A percentile compares a stretch with the other conserved stretches of the same genome.
phyloP scores from a whole-genome alignment of 169 alveolate species.

The Neospora caninum region DNA sequence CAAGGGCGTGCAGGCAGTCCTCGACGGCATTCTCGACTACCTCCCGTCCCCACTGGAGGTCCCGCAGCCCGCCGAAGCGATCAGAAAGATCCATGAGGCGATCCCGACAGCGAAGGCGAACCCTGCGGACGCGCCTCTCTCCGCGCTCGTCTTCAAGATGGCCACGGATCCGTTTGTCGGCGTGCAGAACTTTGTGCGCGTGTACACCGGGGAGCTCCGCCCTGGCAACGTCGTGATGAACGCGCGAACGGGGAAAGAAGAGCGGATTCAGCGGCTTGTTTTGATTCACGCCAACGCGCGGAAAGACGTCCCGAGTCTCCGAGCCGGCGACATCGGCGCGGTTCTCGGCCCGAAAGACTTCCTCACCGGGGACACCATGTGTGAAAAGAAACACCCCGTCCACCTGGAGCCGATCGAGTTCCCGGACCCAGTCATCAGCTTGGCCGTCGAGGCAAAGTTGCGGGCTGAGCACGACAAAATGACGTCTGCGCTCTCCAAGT shows the following conservation, averaged over 20 bases:
- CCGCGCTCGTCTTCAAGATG: slow-evolving; percentile 75
- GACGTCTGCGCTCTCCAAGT: slow-evolving; percentile 79
- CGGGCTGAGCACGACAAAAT: slow-evolving; percentile 80
- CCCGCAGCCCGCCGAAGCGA: slow-evolving; percentile 22
- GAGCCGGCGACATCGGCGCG: slow-evolving; percentile 83
- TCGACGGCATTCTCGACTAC: slow-evolving; percentile 91
- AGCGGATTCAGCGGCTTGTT: slow-evolving; percentile 83
- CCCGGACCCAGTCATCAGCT: slow-evolving; percentile 85
- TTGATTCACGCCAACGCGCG: slow-evolving; percentile 86
- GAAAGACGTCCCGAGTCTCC: slow-evolving; percentile 78
- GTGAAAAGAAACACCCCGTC: slow-evolving; percentile 73
- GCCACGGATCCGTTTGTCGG: slow-evolving; percentile 78
- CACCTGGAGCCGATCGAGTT: slow-evolving; percentile 83
- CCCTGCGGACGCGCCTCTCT: slow-evolving; percentile 65
- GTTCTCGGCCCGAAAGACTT: slow-evolving; percentile 82
- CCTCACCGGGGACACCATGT: slow-evolving; percentile 88
- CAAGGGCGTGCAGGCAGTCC: slow-evolving; percentile 92
- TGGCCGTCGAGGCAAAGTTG: slow-evolving; percentile 76
- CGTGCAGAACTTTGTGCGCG: slow-evolving; percentile 69
- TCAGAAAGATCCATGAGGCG: not conserved
- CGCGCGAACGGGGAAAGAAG: slow-evolving; percentile 80
- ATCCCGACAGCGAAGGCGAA: not conserved
- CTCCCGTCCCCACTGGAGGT: slow-evolving; percentile 90
- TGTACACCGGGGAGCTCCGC: slow-evolving; percentile 80
- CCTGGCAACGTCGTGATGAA: slow-evolving; percentile 76